Conservation (phyloP, 805 yeast genomes). For the Pichia phayaonensis region DNA sequence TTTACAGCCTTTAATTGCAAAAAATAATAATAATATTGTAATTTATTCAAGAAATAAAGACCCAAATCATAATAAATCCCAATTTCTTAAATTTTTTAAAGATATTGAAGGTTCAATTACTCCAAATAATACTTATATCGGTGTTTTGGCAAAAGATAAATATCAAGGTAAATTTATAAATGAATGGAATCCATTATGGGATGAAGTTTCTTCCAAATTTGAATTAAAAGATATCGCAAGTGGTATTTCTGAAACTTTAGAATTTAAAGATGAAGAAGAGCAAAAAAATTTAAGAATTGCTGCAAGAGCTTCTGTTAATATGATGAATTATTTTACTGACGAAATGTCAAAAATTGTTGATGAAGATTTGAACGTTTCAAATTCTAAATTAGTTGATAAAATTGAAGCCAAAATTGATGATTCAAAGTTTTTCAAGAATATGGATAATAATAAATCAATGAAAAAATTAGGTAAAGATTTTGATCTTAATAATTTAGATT, state of each 20-base stretch:
- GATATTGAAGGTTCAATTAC: slow-evolving; percentile 37
- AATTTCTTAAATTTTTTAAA: slow-evolving; percentile 51
- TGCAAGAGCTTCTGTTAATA: slow-evolving; percentile 64
- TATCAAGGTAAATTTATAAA: slow-evolving; percentile 78
- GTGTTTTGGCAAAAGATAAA: slow-evolving; percentile 66
- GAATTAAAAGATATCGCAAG: slow-evolving; percentile 45
- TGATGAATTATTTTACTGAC: slow-evolving; percentile 78
- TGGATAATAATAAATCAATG: slow-evolving; percentile 37
- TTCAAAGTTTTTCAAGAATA: slow-evolving; percentile 51
- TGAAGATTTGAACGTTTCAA: slow-evolving; percentile 72
- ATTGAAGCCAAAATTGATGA: slow-evolving; percentile 81
- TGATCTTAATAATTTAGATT: slow-evolving; percentile 71
- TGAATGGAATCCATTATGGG: slow-evolving; percentile 58
- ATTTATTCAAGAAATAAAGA: slow-evolving; percentile 80
- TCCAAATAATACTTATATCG: slow-evolving; percentile 38
- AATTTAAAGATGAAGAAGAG: slow-evolving; percentile 75
- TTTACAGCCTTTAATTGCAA: slow-evolving; percentile 48
- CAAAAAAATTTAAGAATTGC: slow-evolving; percentile 59
- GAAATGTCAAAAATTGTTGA: slow-evolving; percentile 85
- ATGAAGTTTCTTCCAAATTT: slow-evolving; percentile 27
- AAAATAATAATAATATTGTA: slow-evolving; percentile 28
- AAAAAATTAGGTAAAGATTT: slow-evolving; percentile 61
- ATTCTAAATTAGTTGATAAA: slow-evolving; percentile 63
- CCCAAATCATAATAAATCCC: slow-evolving; percentile 58
- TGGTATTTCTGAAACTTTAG: slow-evolving; percentile 53